phyloP scores from a whole-genome alignment of 2,329 filamentous ascomycete genomes.

The Rosellinia necatrix region DNA sequence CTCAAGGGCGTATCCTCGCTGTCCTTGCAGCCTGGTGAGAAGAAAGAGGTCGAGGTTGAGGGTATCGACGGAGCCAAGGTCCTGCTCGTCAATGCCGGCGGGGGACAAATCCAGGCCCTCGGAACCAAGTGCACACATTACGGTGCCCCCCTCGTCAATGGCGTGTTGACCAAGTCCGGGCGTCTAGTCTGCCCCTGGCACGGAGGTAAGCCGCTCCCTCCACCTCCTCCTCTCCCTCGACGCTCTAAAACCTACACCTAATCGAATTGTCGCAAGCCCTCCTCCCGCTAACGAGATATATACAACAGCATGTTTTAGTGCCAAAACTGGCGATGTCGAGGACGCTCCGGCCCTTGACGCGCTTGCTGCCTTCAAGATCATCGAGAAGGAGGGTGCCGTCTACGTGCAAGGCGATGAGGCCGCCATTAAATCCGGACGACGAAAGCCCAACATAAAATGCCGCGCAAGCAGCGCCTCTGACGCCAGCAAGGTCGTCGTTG shows the following conservation, averaged over 20 bases:
- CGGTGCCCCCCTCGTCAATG: conserved; percentile 85
- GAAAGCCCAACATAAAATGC: conserved; percentile 76
- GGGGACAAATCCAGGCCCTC: conserved; percentile 72
- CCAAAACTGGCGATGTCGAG: conserved; percentile 88
- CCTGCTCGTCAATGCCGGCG: conserved; percentile 78
- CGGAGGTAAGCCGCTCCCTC: conserved; percentile 67
- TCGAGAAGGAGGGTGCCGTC: conserved; percentile 79
- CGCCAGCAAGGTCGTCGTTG: conserved; percentile 75
- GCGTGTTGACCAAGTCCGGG: conserved; percentile 80
- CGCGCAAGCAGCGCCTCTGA: conserved; percentile 52
- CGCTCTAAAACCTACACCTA: neutral
- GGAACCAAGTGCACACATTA: conserved; percentile 90
- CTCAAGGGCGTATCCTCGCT: conserved; percentile 79
- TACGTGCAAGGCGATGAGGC: conserved; percentile 83
- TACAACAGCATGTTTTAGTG: conserved; percentile 82
- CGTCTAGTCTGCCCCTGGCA: conserved; percentile 95
- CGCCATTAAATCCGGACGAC: conserved; percentile 75
- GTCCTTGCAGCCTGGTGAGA: conserved; percentile 77
- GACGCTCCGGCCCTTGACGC: conserved; percentile 89
- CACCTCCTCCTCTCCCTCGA: neutral
- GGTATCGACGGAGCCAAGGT: conserved; percentile 87
- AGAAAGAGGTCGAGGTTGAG: conserved; percentile 88
- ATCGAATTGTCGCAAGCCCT: neutral
- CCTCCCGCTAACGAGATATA: conserved; percentile 14
- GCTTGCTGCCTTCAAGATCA: conserved; percentile 80